Percentiles rank a stretch among this genome's conserved stretches.
Conservation (phyloP, 768 basidiomycete genomes). For the Agaricus sinodeliciosus region DNA sequence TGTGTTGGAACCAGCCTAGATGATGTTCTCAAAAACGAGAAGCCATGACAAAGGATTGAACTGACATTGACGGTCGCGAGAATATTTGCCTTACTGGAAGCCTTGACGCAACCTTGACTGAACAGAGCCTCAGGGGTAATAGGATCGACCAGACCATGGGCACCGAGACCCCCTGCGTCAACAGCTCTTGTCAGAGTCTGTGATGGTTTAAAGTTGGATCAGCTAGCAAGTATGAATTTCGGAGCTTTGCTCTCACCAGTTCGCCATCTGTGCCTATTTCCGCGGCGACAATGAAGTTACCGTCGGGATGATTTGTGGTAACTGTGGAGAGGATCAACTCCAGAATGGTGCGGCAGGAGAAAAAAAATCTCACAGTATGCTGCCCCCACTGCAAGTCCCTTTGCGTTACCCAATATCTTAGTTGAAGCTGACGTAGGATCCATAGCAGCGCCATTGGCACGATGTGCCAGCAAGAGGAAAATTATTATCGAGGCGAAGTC, state of each 20-base stretch:
- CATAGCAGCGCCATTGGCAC: not conserved
- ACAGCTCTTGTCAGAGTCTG: constrained; percentile 24
- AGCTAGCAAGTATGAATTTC: not conserved
- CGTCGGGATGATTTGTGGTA: constrained; percentile 41
- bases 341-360: not conserved
- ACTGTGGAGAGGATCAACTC: constrained; percentile 22
- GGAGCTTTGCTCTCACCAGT: constrained; percentile 24
- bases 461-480: not conserved
- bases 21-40: not conserved
- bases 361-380: constrained; percentile 18
- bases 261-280: constrained; percentile 35
- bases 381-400: constrained; percentile 19
- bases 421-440: not conserved
- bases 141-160: constrained; percentile 25
- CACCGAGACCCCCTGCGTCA: constrained; percentile 26
- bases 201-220: constrained; percentile 11
- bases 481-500: not conserved
- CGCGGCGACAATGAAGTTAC: constrained; percentile 38
- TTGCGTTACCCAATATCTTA: not conserved
- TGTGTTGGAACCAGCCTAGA: constrained; percentile 42
- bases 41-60: not conserved
- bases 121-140: constrained; percentile 34
- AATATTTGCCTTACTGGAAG: constrained; percentile 24
- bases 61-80: constrained; percentile 31
- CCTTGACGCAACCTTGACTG: constrained; percentile 35